These are phyloP conservation scores for Eimeria sp. DNA, from an alignment of 169 alveolate genomes.

Conservation along the genomic window DNA sequence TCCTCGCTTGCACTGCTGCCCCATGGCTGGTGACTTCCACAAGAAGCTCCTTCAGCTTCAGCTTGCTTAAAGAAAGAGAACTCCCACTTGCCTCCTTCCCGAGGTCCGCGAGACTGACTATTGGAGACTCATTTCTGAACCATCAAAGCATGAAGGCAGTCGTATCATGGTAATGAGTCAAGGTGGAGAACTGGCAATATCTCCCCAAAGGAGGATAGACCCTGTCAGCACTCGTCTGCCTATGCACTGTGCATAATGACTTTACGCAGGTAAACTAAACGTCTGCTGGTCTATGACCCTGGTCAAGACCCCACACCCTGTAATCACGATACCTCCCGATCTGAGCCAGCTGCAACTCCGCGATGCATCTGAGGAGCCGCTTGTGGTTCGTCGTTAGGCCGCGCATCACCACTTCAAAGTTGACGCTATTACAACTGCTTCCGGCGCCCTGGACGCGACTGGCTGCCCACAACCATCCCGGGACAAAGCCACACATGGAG, in stretches of 20 bases:
- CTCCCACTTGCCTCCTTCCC: slow-evolving; percentile 50
- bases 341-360: slow-evolving; percentile 75
- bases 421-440: slow-evolving; percentile 68
- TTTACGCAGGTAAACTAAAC: neutral
- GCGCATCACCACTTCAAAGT: slow-evolving; percentile 71
- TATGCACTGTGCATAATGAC: neutral
- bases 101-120: slow-evolving; percentile 21
- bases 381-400: slow-evolving; percentile 82
- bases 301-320: neutral
- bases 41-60: slow-evolving; percentile 69
- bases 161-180: neutral
- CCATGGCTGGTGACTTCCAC: slow-evolving; percentile 83
- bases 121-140: slow-evolving; percentile 55
- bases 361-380: slow-evolving; percentile 71
- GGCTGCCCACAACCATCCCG: slow-evolving; percentile 75
- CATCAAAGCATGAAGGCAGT: neutral
- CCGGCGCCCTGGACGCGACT: slow-evolving; percentile 47
- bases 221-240: neutral
- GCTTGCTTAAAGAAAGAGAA: slow-evolving; percentile 15
- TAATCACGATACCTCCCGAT: slow-evolving; percentile 30
- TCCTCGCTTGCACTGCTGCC: slow-evolving; percentile 66
- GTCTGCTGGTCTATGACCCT: neutral
- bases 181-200: neutral
- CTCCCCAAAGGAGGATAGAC: neutral
- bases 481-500: slow-evolving; percentile 76